These are phyloP conservation scores for Lichtheimia ornata DNA, from an alignment of 371 early-diverging fungal genomes.

Conservation along the genomic window DNA sequence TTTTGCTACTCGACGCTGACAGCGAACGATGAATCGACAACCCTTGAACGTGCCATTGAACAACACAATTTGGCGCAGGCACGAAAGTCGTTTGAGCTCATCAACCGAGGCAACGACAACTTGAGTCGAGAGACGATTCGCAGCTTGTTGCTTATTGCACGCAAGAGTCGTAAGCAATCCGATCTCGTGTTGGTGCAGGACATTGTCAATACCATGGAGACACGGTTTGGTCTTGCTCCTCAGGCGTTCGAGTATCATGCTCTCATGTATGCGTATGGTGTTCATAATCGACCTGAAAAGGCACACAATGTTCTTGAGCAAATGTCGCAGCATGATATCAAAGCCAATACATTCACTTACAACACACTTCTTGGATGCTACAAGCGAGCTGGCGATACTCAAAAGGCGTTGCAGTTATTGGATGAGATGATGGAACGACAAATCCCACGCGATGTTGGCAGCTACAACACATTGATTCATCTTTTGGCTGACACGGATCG, in stretches of 20 bases:
- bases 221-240: slow-evolving; percentile 15
- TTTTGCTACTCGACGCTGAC: neutral
- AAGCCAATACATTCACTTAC: slow-evolving; percentile 40
- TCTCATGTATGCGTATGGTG: slow-evolving; percentile 37
- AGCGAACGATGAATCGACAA: neutral
- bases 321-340: slow-evolving; percentile 31
- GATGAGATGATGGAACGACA: slow-evolving; percentile 34
- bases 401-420: slow-evolving; percentile 29
- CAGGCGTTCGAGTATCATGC: slow-evolving; percentile 41
- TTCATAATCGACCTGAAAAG: slow-evolving; percentile 26
- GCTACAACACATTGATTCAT: slow-evolving; percentile 49
- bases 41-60: slow-evolving; percentile 10
- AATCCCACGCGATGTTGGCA: slow-evolving; percentile 40
- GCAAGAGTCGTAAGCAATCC: slow-evolving; percentile 15
- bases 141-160: slow-evolving; percentile 21
- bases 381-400: slow-evolving; percentile 39
- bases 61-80: slow-evolving; percentile 15
- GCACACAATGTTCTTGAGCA: slow-evolving; percentile 24
- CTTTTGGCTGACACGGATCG: slow-evolving; percentile 11
- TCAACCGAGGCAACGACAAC: neutral
- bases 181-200: slow-evolving; percentile 29
- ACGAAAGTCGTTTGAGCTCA: slow-evolving; percentile 11
- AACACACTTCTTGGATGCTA: slow-evolving; percentile 55
- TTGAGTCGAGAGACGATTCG: slow-evolving; percentile 23
- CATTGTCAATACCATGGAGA: slow-evolving; percentile 27